Conservation (phyloP, 495 filamentous ascomycete species). For the Aspergillus bridgeri region DNA sequence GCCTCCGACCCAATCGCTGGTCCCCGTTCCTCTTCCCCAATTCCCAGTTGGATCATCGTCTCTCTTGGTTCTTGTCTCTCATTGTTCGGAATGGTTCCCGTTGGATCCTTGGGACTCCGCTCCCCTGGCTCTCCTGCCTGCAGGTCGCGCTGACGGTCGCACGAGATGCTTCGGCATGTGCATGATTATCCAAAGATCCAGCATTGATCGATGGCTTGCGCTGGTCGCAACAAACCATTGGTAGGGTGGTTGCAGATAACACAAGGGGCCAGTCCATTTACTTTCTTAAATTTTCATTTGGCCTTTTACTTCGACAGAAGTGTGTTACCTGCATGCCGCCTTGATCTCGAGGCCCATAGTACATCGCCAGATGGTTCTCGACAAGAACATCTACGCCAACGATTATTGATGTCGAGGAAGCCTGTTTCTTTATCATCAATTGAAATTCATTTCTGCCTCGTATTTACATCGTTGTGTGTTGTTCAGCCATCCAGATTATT, state of each 20-base stretch:
- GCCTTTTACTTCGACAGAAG: neutral
- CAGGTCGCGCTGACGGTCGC: slow-evolving; percentile 14
- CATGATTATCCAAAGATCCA: slow-evolving; percentile 8
- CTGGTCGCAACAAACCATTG: neutral
- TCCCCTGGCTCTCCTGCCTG: slow-evolving; percentile 1
- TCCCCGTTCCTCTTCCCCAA: neutral
- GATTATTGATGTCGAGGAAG: neutral
- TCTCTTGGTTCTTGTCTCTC: neutral
- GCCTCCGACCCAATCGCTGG: neutral
- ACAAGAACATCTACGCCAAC: neutral
- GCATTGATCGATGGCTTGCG: neutral
- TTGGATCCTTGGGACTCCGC: neutral
- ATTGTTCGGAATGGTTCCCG: neutral
- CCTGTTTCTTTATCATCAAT: neutral
- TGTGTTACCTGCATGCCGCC: neutral
- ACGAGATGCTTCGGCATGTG: slow-evolving; percentile 19
- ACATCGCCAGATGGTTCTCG: neutral
- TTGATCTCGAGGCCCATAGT: neutral
- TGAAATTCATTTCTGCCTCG: slow-evolving; percentile 7
- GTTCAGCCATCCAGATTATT: slow-evolving; percentile 8
- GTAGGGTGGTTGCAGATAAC: neutral
- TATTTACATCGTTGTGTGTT: slow-evolving; percentile 33
- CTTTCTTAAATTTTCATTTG: neutral
- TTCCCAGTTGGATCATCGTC: neutral
- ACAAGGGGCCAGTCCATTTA: neutral